Evolutionary conservation across 768 basidiomycete species (phyloP), one percentile per base, ranked within the genome.

Genomic region (Hirschioporus abietinus): DNA sequence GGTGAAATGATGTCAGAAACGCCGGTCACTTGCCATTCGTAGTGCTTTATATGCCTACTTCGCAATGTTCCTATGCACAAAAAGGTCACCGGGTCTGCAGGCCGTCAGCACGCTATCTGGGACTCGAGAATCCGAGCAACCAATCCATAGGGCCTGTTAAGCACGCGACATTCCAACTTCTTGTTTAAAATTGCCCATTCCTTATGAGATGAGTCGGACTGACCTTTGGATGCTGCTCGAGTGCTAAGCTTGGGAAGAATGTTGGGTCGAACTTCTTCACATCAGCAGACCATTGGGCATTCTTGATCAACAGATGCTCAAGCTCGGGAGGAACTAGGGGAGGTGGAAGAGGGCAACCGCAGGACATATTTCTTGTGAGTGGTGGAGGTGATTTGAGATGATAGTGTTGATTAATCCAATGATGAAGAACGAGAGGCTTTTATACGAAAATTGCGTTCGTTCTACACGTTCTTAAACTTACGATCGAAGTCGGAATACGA

Each of bases 21-120:
- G 8, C 30, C 30, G 30, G 8, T 8, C 30, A 30, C 2, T 8
- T 30, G 8, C 30, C 8, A 30, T 2, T 8, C 30, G 30, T 30
- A 30, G 30, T 52, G 20, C 12, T 2, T 15, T 5, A 52, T 52
- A 20, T 12, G 20, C 87, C 66, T 70, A 92, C 89, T 96, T 95
- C 64, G 93, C 94, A 70, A 96, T 88, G 76, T 95, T 95, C 62
- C 94, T 81, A 76, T 93, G 88, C 27, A 90, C 87, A 71, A 96
- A 95, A 67, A 92, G 85, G 60, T 89, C 89, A 64, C 93, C 95
- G 0, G 94, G 94, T 68, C 82, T 81, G 10, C 86, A 80, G 35
- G 80, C 85, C 36, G 87, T 88, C 65, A 91, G 78, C 70, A 91
- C 88, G 36, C 86, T 86, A 74, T 94, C 93, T 23, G 92, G 92